A percentile compares a stretch with the other conserved stretches of the same genome.
Conservation (phyloP, 2,329 filamentous ascomycete genomes). For the Calonectria pseudoreteaudii region DNA sequence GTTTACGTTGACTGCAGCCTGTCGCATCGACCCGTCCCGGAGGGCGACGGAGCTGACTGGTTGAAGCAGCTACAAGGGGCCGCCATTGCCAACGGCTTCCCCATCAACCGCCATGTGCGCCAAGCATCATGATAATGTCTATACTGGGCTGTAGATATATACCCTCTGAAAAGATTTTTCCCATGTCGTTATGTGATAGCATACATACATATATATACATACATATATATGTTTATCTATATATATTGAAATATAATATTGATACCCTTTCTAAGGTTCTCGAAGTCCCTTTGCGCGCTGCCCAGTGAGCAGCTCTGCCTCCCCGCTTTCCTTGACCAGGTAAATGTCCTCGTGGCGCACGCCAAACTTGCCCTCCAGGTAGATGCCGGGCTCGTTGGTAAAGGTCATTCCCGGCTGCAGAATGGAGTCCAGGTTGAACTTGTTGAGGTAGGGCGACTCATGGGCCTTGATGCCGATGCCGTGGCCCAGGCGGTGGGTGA, state of each 20-base stretch:
- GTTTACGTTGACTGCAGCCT: slow-evolving; percentile 50
- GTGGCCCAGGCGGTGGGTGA: slow-evolving; percentile 73
- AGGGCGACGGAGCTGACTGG: slow-evolving; percentile 43
- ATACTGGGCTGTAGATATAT: background rate
- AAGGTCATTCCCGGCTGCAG: slow-evolving; percentile 71
- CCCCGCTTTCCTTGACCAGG: slow-evolving; percentile 64
- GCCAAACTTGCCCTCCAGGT: slow-evolving; percentile 69
- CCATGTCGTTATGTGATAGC: background rate
- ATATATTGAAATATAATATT: slow-evolving; percentile 25
- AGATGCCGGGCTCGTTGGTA: slow-evolving; percentile 73
- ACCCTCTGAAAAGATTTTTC: background rate
- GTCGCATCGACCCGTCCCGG: slow-evolving; percentile 46
- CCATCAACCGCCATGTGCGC: slow-evolving; percentile 36
- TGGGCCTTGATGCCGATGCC: slow-evolving; percentile 76
- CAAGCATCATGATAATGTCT: background rate
- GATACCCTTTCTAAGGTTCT: slow-evolving; percentile 55
- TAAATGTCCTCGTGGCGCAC: slow-evolving; percentile 73
- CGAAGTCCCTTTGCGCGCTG: slow-evolving; percentile 63
- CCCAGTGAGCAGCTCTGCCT: slow-evolving; percentile 67
- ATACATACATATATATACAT: background rate
- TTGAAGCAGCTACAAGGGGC: slow-evolving; percentile 46
- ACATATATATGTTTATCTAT: slow-evolving; percentile 21
- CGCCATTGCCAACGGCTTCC: slow-evolving; percentile 50
- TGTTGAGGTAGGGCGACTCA: slow-evolving; percentile 73
- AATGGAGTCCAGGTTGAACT: slow-evolving; percentile 63